A percentile compares a stretch with the other conserved stretches of the same genome.
phyloP scores from a whole-genome alignment of 805 yeast species.

The Tetrapisispora arboricola region DNA sequence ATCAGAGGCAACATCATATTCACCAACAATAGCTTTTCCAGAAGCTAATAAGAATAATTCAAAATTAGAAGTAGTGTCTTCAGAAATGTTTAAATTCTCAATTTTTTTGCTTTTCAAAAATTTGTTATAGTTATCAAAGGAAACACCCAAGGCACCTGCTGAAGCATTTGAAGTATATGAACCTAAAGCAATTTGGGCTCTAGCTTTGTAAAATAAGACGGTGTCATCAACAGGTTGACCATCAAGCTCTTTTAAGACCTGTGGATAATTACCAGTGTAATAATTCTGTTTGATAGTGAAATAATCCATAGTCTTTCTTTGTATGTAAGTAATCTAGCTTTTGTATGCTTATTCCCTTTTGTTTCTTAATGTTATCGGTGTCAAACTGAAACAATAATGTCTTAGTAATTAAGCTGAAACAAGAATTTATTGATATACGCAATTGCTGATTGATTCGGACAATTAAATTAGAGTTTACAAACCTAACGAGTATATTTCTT shows the following conservation, averaged over 20 bases:
- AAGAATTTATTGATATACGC: too few species aligned
- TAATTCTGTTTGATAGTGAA: conserved; percentile 49
- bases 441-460: neutral
- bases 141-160: conserved; percentile 18
- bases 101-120: conserved; percentile 17
- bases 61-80: conserved; percentile 10
- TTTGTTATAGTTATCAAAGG: conserved; percentile 21
- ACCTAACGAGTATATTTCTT: too few species aligned
- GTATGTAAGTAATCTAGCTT: too few species aligned
- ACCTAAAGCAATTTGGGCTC: conserved; percentile 26
- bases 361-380: too few species aligned
- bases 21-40: conserved; percentile 21
- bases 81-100: conserved; percentile 6
- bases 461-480: too few species aligned
- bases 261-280: conserved; percentile 47
- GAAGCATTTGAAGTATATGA: conserved; percentile 15
- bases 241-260: conserved; percentile 35
- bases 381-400: too few species aligned
- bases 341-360: too few species aligned
- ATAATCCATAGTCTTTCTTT: conserved; percentile 39
- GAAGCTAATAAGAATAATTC: conserved; percentile 21
- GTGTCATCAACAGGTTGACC: conserved; percentile 27
- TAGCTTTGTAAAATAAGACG: conserved; percentile 27
- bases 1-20: conserved; percentile 30
- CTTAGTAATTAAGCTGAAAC: too few species aligned